A percentile compares a stretch with the other conserved stretches of the same genome.
These are phyloP conservation scores for Podospora comata DNA, from an alignment of 495 filamentous ascomycete genomes.

Conservation along the genomic window DNA sequence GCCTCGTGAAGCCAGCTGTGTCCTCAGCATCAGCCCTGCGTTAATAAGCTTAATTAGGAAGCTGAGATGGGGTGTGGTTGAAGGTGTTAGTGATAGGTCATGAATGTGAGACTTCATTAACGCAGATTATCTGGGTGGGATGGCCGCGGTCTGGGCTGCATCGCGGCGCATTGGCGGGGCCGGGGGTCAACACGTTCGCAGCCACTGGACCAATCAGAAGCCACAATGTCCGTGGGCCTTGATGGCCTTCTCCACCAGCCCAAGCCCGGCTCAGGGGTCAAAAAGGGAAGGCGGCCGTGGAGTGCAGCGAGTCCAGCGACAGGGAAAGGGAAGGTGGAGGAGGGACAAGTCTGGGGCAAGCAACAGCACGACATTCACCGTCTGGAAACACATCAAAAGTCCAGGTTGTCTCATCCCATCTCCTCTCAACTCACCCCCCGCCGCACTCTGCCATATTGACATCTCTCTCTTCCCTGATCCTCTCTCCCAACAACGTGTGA, in stretches of 20 bases:
- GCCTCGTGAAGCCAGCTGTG: slow-evolving; percentile 9
- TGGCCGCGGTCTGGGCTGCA: not conserved
- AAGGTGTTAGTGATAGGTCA: slow-evolving; percentile 16
- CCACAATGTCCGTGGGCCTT: not conserved
- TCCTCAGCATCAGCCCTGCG: slow-evolving; percentile 15
- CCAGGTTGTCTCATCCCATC: not conserved
- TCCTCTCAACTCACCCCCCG: not conserved
- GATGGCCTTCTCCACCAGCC: slow-evolving; percentile 14
- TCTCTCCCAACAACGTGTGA: not conserved
- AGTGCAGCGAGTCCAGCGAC: not conserved
- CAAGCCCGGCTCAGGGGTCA: slow-evolving; percentile 19
- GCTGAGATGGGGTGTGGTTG: slow-evolving; percentile 14
- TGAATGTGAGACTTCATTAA: slow-evolving; percentile 12
- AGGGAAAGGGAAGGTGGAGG: slow-evolving; percentile 13
- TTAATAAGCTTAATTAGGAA: slow-evolving; percentile 9
- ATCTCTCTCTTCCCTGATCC: not conserved
- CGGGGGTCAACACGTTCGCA: slow-evolving; percentile 9
- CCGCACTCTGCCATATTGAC: slow-evolving; percentile 1
- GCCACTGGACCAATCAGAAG: slow-evolving; percentile 18
- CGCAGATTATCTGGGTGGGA: slow-evolving; percentile 21
- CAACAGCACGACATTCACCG: slow-evolving; percentile 2
- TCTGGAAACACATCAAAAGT: slow-evolving; percentile 1
- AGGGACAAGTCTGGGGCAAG: slow-evolving; percentile 7
- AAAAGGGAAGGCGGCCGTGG: slow-evolving; percentile 21
- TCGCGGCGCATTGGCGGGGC: not conserved